Base-by-base conservation (phyloP, 176 grass and related monocot genomes). In the Alopecurus myosuroides region DNA sequence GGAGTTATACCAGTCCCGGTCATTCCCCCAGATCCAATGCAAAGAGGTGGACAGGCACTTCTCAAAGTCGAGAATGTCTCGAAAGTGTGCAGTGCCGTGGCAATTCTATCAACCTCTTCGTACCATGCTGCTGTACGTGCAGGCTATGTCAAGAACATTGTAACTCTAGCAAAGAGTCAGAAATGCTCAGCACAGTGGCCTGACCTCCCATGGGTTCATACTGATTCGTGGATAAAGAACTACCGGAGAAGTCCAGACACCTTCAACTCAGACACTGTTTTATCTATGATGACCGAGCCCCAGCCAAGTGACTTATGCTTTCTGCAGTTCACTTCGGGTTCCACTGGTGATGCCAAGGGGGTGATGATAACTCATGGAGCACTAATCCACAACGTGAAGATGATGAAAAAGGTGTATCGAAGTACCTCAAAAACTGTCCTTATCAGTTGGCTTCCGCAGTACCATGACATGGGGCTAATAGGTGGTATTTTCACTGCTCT, bases 381-480 rank as follows among this genome's bases (percentile, higher is more conserved):
- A 69, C 72, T 94, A 77, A 87, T 91, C 84, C 92, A 94, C 82
- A 94, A 94, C 52, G 92, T 91, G 63, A 91, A 94, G 81, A 91
- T 84, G 66, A 94, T 94, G 92, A 85, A 88, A 69, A 89, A 84
- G 67, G 63, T 49, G 84, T 94, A 94, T 26, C 88, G 31, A 56
- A 94, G 92, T 83, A 91, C 84, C 45, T 94, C 92, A 48, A 88
- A 70, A 86, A 94, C 92, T 46, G 78, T 91, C 42, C 84, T 94
- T 77, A 70, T 94, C 63, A 91, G 92, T 74, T 94, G 92, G 92
- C 92, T 94, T 94, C 89, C 89, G 68, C 92, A 94, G 45, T 94
- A 94, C 82, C 92, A 94, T 94, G 92, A 94, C 64, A 94, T 94
- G 92, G 92, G 92, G 23, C 79, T 94, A 51, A 91, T 94, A 62